These are phyloP conservation scores for Cryptococcus sp. DNA, from an alignment of 1,284 basidiomycete genomes.

Conservation along the genomic window DNA sequence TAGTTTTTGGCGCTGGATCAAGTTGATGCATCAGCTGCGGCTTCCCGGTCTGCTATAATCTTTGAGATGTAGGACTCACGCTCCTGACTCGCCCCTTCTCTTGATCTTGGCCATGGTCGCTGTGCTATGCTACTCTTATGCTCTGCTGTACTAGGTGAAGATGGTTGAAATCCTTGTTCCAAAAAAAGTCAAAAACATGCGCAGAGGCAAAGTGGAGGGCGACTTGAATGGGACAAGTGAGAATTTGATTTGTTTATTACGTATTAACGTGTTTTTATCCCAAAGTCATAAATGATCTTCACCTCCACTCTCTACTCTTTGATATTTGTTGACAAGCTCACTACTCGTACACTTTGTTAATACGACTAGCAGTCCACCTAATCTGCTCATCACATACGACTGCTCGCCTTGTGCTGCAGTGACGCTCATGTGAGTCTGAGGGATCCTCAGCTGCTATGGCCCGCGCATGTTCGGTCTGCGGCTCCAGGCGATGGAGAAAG, in stretches of 20 bases:
- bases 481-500: slow-evolving; percentile 49
- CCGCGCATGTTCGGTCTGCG: slow-evolving; percentile 44
- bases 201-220: slow-evolving; percentile 10
- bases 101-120: slow-evolving; percentile 79
- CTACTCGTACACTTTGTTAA: too few relatives aligned
- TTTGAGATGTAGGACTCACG: slow-evolving; percentile 48
- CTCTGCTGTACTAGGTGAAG: too few relatives aligned
- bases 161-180: too few relatives aligned
- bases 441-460: slow-evolving; percentile 28
- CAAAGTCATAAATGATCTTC: not conserved
- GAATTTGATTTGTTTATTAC: slow-evolving; percentile 12
- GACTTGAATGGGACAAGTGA: not conserved
- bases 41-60: not conserved
- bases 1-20: slow-evolving; percentile 77
- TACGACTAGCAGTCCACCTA: too few relatives aligned
- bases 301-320: not conserved
- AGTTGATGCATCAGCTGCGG: not conserved
- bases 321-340: slow-evolving; percentile 1
- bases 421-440: too few relatives aligned
- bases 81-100: slow-evolving; percentile 86
- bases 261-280: slow-evolving; percentile 15
- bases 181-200: too few relatives aligned
- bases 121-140: not conserved
- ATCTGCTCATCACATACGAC: too few relatives aligned
- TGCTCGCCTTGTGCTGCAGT: too few relatives aligned